Evolutionary conservation across 768 basidiomycete species (phyloP).

Genomic region (Trametes meyenii): DNA sequence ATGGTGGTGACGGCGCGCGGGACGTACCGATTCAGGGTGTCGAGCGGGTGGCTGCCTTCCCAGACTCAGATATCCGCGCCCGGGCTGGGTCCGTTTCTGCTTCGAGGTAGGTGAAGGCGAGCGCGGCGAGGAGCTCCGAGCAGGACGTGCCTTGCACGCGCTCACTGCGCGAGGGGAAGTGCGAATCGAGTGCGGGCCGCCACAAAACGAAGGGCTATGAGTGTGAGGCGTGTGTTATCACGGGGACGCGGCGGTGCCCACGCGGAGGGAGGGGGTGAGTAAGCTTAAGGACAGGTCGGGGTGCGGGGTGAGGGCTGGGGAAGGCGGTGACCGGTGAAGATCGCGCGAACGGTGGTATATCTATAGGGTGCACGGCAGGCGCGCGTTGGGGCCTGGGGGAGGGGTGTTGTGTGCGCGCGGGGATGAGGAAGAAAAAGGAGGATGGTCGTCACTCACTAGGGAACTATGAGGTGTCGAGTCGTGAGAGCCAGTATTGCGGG

Average conservation of each 20-base stretch:
- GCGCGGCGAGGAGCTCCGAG: slow-evolving; percentile 35
- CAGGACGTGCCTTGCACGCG: slow-evolving; percentile 36
- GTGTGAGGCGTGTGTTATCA: slow-evolving; percentile 31
- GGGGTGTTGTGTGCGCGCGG: too few species aligned
- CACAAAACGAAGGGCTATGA: slow-evolving; percentile 36
- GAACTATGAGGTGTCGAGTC: too few species aligned
- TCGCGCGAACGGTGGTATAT: slow-evolving; percentile 27
- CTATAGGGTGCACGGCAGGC: slow-evolving; percentile 1
- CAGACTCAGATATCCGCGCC: slow-evolving; percentile 24
- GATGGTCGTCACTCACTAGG: too few species aligned
- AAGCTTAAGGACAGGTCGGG: slow-evolving; percentile 31
- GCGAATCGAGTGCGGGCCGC: too few species aligned
- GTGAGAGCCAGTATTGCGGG: too few species aligned
- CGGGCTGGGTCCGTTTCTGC: slow-evolving; percentile 18
- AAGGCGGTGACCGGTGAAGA: slow-evolving; percentile 31
- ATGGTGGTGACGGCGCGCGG: slow-evolving; percentile 32
- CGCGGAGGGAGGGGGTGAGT: slow-evolving; percentile 33
- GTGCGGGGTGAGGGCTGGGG: slow-evolving; percentile 31
- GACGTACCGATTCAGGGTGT: slow-evolving; percentile 28
- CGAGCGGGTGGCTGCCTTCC: slow-evolving; percentile 31
- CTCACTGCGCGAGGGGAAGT: too few species aligned
- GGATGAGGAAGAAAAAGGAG: too few species aligned
- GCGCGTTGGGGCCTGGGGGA: too few species aligned
- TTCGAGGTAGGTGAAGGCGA: slow-evolving; percentile 36
- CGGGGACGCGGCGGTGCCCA: slow-evolving; percentile 29